phyloP scores from a whole-genome alignment of 495 filamentous ascomycete species.

The Tuber indicum region DNA sequence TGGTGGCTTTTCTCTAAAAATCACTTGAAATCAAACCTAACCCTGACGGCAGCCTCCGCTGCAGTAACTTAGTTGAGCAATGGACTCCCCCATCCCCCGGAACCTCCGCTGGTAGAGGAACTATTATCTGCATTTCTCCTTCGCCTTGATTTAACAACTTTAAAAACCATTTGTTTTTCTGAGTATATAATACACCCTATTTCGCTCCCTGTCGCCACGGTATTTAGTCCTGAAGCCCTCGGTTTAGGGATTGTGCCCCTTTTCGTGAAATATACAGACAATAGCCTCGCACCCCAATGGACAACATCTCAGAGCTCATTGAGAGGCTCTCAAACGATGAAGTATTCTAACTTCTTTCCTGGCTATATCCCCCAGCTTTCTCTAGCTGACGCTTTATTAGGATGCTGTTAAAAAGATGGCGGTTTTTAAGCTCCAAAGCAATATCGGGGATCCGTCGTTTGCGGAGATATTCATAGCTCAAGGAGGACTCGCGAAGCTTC shows the following conservation, averaged over 20 bases:
- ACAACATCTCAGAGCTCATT: slow-evolving; percentile 60
- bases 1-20: not conserved
- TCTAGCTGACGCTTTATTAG: slow-evolving; percentile 40
- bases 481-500: slow-evolving; percentile 73
- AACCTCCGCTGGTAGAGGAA: not conserved
- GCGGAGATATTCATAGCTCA: slow-evolving; percentile 91
- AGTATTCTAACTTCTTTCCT: slow-evolving; percentile 29
- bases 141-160: not conserved
- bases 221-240: not conserved
- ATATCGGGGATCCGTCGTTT: slow-evolving; percentile 92
- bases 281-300: slow-evolving; percentile 24
- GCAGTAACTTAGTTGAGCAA: not conserved
- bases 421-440: slow-evolving; percentile 90
- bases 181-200: not conserved
- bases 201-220: not conserved
- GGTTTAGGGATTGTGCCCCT: not conserved
- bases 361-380: slow-evolving; percentile 8
- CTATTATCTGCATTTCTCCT: not conserved
- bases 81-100: not conserved
- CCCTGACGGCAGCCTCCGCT: not conserved
- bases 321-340: slow-evolving; percentile 64
- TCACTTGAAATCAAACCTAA: not conserved
- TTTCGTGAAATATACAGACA: not conserved
- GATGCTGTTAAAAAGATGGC: slow-evolving; percentile 98
- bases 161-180: not conserved